These are phyloP conservation scores for Suhomyces bokatorum DNA, from an alignment of 1,139 yeast genomes.

Conservation along the genomic window DNA sequence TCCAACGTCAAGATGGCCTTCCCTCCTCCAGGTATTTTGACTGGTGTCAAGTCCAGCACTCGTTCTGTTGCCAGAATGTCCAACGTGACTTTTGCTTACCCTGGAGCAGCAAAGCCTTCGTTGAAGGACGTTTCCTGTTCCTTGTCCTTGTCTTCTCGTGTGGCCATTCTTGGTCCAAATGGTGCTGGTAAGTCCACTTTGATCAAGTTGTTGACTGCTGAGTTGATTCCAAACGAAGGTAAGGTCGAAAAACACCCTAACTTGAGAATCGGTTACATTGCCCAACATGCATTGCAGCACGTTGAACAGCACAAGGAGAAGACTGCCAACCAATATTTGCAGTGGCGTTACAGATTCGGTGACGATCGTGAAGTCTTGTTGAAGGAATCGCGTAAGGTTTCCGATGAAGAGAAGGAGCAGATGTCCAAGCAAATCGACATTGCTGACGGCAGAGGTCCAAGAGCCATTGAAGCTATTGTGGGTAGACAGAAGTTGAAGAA, in stretches of 20 bases:
- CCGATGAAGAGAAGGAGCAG: constrained; percentile 78
- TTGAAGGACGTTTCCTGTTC: constrained; percentile 80
- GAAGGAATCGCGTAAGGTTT: constrained; percentile 88
- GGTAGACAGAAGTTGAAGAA: constrained; percentile 97
- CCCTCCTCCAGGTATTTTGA: constrained; percentile 96
- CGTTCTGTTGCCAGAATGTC: constrained; percentile 92
- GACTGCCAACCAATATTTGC: constrained; percentile 95
- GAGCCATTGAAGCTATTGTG: constrained; percentile 88
- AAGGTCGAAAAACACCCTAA: constrained; percentile 97
- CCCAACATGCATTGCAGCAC: constrained; percentile 97
- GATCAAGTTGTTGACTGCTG: constrained; percentile 90
- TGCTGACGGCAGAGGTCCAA: constrained; percentile 85
- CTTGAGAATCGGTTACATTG: constrained; percentile 96
- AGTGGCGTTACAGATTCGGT: constrained; percentile 97
- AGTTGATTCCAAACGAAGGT: constrained; percentile 81
- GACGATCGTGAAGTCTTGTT: constrained; percentile 95
- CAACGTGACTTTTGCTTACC: constrained; percentile 84
- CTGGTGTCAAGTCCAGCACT: constrained; percentile 94
- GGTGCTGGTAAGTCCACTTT: constrained; percentile 99
- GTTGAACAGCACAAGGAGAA: constrained; percentile 96
- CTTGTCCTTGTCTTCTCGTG: constrained; percentile 88
- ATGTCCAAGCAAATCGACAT: constrained; percentile 78
- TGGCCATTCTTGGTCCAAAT: constrained; percentile 94
- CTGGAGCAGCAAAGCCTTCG: constrained; percentile 86
- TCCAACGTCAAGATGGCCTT: constrained; percentile 93